Evolutionary conservation across 441 rosid species (phyloP), one percentile per base, ranked within the genome.

Genomic region (Corymbia citriodora): DNA sequence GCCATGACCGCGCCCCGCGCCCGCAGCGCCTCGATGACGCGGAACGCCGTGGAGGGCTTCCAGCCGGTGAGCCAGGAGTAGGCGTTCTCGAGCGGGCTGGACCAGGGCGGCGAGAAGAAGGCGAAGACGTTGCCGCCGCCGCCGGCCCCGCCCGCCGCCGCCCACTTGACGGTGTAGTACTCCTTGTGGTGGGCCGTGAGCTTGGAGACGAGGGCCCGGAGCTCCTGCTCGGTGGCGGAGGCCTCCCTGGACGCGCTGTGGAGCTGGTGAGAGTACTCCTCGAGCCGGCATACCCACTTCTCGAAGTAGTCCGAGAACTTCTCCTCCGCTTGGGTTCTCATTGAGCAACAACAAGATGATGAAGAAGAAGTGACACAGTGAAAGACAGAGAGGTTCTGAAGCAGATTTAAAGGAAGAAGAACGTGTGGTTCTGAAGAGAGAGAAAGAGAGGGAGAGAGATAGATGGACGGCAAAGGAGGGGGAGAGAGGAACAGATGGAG

Each of bases 21-120:
- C 89, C 93, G 88, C 89, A 93, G 87, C 87, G 95, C 92, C n/a
- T 95, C 94, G 19, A 95, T 65, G 33, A 97, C 91, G 29, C 93
- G 87, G 87, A 97, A 96, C 17, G 91, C 92, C 49, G 82, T 90
- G 5, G 97, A 94, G 3, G 99, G 98, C 90, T 95, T 97, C 98
- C 98, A 97, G 25, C 98, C 99, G 29, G 98, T 96, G 61, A 96
- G 5, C 99, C 99, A 97, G 9, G 94, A 93, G 90, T 86, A 95
- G 74, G 96, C 93, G 65, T 88, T 93, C 96, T 97, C 98, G 15
- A 95, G 91, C 59, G 95, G 94, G 74, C 91, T 94, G 25, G 90
- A 57, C 99, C 99, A 97, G 53, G 92, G 89, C 1, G 97, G 96
- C 48, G 92, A 93, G 54, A 93, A 97, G 88, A 97, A 97, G 31